These are phyloP conservation scores for Ustilago tritici DNA, from an alignment of 1,284 basidiomycete species.

Conservation along the genomic window DNA sequence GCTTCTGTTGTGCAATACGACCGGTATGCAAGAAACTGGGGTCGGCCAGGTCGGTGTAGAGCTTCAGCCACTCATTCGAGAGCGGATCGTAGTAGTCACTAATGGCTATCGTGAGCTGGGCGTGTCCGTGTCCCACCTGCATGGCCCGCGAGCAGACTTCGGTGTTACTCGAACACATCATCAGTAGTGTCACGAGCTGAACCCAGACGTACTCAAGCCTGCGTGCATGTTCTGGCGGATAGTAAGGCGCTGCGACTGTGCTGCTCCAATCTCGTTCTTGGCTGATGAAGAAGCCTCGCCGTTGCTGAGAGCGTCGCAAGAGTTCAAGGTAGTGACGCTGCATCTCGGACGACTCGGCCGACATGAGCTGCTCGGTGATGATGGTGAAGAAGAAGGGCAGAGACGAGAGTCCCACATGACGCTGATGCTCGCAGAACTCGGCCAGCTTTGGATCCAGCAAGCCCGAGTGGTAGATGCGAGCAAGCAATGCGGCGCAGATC, in stretches of 20 bases:
- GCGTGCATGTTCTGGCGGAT: conserved; percentile 36
- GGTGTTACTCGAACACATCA: conserved; percentile 63
- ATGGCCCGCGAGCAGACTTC: conserved; percentile 60
- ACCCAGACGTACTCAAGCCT: conserved; percentile 41
- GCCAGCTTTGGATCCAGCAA: conserved; percentile 19
- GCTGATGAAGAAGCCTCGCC: conserved; percentile 36
- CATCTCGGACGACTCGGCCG: conserved; percentile 30
- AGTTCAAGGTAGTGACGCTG: conserved; percentile 56
- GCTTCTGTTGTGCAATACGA: conserved; percentile 82
- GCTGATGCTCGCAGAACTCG: conserved; percentile 32
- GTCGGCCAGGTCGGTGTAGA: conserved; percentile 53
- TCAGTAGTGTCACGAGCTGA: conserved; percentile 49
- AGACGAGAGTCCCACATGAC: conserved; percentile 32
- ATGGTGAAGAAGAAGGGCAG: conserved; percentile 44
- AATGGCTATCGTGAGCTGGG: conserved; percentile 20
- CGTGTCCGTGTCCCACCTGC: conserved; percentile 45
- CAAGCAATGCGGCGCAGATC: conserved; percentile 22
- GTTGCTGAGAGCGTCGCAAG: conserved; percentile 33
- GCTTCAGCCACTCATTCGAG: conserved; percentile 46
- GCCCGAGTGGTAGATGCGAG: conserved; percentile 25
- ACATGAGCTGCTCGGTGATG: conserved; percentile 50
- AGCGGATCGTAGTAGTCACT: conserved; percentile 38
- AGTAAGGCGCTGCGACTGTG: conserved; percentile 27
- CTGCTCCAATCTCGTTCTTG: conserved; percentile 19
- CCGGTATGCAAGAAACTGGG: conserved; percentile 69